These are phyloP conservation scores for Macadamia integrifolia DNA, from an alignment of 164 flowering plant genomes.

Conservation along the genomic window DNA sequence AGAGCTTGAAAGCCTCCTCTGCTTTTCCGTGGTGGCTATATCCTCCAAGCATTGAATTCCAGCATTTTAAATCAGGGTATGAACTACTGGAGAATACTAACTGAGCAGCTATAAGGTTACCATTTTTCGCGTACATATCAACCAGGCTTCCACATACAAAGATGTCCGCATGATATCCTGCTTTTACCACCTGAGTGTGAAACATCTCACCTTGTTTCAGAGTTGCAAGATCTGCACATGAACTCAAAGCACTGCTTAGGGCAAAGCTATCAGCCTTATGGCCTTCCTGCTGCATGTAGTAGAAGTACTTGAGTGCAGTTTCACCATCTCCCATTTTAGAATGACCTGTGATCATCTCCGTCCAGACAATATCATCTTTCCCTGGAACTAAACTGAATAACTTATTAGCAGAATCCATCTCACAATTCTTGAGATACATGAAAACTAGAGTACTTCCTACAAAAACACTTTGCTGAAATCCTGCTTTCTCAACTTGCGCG, in stretches of 20 bases:
- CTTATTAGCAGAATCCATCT: slow-evolving; percentile 38
- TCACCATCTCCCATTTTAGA: slow-evolving; percentile 52
- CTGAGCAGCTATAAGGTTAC: slow-evolving; percentile 47
- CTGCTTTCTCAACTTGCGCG: slow-evolving; percentile 46
- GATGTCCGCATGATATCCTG: slow-evolving; percentile 48
- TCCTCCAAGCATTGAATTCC: slow-evolving; percentile 84
- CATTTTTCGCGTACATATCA: slow-evolving; percentile 83
- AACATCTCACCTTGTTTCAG: slow-evolving; percentile 69
- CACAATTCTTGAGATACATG: slow-evolving; percentile 66
- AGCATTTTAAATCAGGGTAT: slow-evolving; percentile 71
- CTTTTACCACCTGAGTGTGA: slow-evolving; percentile 56
- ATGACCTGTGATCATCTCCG: slow-evolving; percentile 75
- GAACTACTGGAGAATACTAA: slow-evolving; percentile 33
- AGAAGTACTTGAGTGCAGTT: slow-evolving; percentile 44
- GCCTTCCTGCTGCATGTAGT: slow-evolving; percentile 50
- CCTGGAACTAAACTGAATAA: slow-evolving; percentile 35
- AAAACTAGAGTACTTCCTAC: slow-evolving; percentile 60
- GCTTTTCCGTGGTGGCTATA: slow-evolving; percentile 72
- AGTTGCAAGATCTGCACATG: slow-evolving; percentile 78
- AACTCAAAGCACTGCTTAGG: slow-evolving; percentile 62
- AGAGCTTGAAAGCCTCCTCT: slow-evolving; percentile 49
- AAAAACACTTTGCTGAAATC: slow-evolving; percentile 45
- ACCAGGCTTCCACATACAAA: slow-evolving; percentile 65
- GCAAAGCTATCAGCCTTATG: slow-evolving; percentile 52
- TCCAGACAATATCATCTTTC: slow-evolving; percentile 79